Base-by-base conservation (phyloP, 495 filamentous ascomycete genomes). In the Trichoderma gamsii region DNA sequence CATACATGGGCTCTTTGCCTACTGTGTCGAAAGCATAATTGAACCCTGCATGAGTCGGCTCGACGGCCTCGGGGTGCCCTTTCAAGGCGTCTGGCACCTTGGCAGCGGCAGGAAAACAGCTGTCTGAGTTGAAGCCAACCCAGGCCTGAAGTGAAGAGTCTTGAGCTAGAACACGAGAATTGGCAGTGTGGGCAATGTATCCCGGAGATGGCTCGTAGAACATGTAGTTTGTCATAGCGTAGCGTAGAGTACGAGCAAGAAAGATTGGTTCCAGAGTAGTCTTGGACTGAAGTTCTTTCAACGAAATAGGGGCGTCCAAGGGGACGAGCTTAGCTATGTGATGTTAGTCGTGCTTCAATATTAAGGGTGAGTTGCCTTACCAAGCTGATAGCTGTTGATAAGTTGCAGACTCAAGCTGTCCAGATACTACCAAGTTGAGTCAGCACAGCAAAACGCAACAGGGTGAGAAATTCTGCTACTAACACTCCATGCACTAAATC, bases 161-260 rank as follows among this genome's bases (percentile, higher is more conserved):
- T 64, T 81, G 76, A 41, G 79, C 80, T 0, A 87, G 78, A 6
- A 79, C 66, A 38, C 76, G 78, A 0, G 80, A 83, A 0, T 77
- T 77, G 15, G 82, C 79, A 32, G 84, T 86, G 73, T 88, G 86
- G 5, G 77, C 79, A 63, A 89, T 80, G 7, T 80, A 67, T 2
- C 80, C 82, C 0, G 80, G 81, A 21, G 67, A 66, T 4, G 82
- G 80, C 66, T 88, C 85, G 21, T 75, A 71, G 78, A 89, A 89
- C 67, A 88, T 81, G 18, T 77, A 77, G 67, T 84, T 81, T 64
- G 80, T 83, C 74, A 87, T 87, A 51, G 80, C 83, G 66, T 85
- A 77, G 6, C 84, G 84, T n/a, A 87, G 72, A 32, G 86, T 68
- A 29, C 85, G 81, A 41, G 80, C 76, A 18, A 86, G 74, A 69